phyloP scores from a whole-genome alignment of 805 yeast genomes.

The Lipomyces chichibuensis region DNA sequence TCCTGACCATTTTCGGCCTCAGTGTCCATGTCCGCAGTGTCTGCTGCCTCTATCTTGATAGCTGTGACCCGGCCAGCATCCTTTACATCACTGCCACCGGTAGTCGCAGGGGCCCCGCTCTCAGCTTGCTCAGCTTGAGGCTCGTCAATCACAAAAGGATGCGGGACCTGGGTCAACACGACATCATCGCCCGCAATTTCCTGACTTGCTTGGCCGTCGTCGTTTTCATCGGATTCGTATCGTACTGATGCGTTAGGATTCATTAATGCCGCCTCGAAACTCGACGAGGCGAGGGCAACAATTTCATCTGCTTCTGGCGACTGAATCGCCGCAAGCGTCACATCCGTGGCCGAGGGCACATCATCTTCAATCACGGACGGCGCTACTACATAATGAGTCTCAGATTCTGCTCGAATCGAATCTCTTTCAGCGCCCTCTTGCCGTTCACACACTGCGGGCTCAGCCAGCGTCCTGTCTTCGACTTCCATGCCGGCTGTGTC shows the following conservation, averaged over 20 bases:
- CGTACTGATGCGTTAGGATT: constrained; percentile 20
- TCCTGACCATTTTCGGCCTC: constrained; percentile 7
- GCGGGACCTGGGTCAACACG: background rate
- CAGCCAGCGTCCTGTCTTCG: background rate
- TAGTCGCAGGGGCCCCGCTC: background rate
- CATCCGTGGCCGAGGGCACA: background rate
- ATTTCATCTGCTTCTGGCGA: background rate
- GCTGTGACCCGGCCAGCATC: background rate
- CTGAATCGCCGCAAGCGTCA: background rate
- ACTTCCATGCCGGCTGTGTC: background rate
- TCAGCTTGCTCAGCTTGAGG: constrained; percentile 13
- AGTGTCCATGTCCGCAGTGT: background rate
- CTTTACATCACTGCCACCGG: background rate
- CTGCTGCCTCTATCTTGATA: too few relatives aligned
- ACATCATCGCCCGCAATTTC: constrained; percentile 4
- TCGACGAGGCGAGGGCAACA: background rate
- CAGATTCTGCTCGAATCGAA: constrained; percentile 1
- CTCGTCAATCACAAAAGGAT: constrained; percentile 20
- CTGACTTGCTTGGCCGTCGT: background rate
- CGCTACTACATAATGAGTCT: constrained; percentile 7
- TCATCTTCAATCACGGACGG: constrained; percentile 1
- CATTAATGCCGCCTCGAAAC: constrained; percentile 19
- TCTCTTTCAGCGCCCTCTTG: background rate
- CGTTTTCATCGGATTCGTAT: constrained; percentile 24
- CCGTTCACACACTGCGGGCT: background rate